Base-by-base conservation (phyloP, 1,284 basidiomycete species). In the Boletus smithii region DNA sequence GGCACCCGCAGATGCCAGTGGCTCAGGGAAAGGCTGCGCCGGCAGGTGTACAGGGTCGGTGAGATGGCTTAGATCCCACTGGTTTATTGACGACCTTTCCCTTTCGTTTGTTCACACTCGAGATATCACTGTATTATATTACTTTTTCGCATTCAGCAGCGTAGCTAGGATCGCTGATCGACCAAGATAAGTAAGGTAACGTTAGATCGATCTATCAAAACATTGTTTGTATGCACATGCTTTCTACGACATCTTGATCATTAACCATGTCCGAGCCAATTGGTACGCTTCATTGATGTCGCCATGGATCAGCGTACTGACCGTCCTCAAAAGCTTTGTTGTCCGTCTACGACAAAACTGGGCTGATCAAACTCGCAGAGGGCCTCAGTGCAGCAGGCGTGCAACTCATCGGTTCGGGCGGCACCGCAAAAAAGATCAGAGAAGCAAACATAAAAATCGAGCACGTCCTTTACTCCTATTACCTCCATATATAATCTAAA, bases 341-440 rank as follows among this genome's bases (percentile, higher is more conserved):
- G 48, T 97, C 95, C 34, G 97, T 99, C 49, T 99, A 97, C 69
- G 95, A 99, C 77, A 99, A 99, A 75, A 82, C 88, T 35, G 83
- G 85, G 63, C 81, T 99, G 37, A 69, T 99, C 51, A 88, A 95
- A 51, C 81, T 99, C 46, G 97, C 97, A 32, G 80, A 83, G 61
- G 88, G 85, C 24, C 83, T 99, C 49, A 77, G 83, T 55, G 76
- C 77, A 44, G 80, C 85, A 44, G 95, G 95, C 31, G 87, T 99
- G 64, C 83, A 85, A 50, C 81, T 99, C 14, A 75, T 99, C 22
- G 97, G 95, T 50, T 95, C 92, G 36, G 97, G 97, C 53, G 95
- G 97, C 49, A 99, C 97, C 17, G 95, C 97, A 46, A 97, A 95
- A 73, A 91, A 91, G 69, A 95, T 99, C 68, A 84, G 97, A 63